These are phyloP conservation scores for Phialocephala sp. DNA, from an alignment of 2,329 filamentous ascomycete genomes.

Conservation along the genomic window DNA sequence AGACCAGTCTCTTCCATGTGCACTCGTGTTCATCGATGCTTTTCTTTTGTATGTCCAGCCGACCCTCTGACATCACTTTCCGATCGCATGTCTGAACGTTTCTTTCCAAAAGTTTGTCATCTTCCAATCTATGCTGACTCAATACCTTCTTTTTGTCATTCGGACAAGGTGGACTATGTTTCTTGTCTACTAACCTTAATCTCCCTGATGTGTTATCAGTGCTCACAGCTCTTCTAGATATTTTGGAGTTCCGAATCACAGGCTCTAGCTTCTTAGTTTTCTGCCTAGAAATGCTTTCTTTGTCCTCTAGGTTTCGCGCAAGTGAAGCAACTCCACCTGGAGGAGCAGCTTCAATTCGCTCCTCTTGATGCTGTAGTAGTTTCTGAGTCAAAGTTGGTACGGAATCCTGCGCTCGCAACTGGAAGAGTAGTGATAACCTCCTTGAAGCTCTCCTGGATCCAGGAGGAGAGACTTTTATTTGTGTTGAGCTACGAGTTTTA, in stretches of 20 bases:
- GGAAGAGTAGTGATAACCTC: conserved; percentile 17
- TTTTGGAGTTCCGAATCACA: conserved; percentile 1
- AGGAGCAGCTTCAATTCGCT: conserved; percentile 13
- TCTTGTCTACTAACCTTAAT: conserved; percentile 23
- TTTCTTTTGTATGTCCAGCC: not conserved
- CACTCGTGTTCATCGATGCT: conserved; percentile 29
- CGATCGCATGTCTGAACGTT: not conserved
- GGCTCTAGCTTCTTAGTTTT: not conserved
- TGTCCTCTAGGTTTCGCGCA: conserved; percentile 5
- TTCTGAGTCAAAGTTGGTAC: conserved; percentile 26
- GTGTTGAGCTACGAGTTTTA: conserved; percentile 2
- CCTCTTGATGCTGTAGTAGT: conserved; percentile 26
- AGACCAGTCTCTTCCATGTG: conserved; percentile 33
- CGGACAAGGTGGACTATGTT: conserved; percentile 10
- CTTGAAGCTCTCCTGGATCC: conserved; percentile 22
- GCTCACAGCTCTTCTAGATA: not conserved
- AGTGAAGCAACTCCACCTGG: not conserved
- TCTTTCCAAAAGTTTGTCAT: not conserved
- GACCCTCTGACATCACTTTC: not conserved
- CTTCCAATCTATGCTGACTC: conserved; percentile 16
- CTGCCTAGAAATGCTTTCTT: not conserved
- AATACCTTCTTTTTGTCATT: conserved; percentile 11
- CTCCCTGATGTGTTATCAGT: conserved; percentile 17
- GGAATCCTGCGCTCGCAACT: conserved; percentile 17
- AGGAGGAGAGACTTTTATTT: conserved; percentile 20